phyloP scores from a whole-genome alignment of 768 basidiomycete genomes.

The Albatrellus ellisii region DNA sequence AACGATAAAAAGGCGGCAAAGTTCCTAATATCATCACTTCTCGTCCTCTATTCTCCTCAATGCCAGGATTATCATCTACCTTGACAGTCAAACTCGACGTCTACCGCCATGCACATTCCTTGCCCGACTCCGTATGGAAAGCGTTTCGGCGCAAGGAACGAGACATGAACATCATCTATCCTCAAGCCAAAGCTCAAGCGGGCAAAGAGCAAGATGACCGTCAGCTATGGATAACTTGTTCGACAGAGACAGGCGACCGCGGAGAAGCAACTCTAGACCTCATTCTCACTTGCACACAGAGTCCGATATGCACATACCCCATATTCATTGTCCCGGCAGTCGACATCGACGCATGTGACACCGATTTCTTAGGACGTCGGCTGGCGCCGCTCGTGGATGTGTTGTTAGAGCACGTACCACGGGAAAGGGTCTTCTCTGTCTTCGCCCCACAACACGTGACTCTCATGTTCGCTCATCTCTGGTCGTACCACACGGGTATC shows the following conservation, averaged over 20 bases:
- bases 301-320: conserved; percentile 46
- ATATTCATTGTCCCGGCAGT: conserved; percentile 39
- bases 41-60: background rate
- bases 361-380: conserved; percentile 25
- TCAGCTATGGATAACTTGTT: conserved; percentile 21
- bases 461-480: conserved; percentile 30
- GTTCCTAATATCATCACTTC: too few relatives aligned
- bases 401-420: conserved; percentile 24
- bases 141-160: conserved; percentile 24
- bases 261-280: conserved; percentile 25
- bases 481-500: conserved; percentile 35
- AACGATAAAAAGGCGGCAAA: too few relatives aligned
- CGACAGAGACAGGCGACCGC: background rate
- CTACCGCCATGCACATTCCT: conserved; percentile 20
- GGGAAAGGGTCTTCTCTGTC: conserved; percentile 45
- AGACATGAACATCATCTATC: conserved; percentile 29
- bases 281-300: conserved; percentile 46
- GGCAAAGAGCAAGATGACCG: conserved; percentile 2
- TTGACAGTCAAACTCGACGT: conserved; percentile 7
- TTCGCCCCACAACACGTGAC: conserved; percentile 42
- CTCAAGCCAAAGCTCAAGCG: conserved; percentile 23
- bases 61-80: conserved; percentile 4
- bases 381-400: conserved; percentile 29
- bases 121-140: conserved; percentile 26
- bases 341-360: conserved; percentile 19